A percentile compares a stretch with the other conserved stretches of the same genome.
Evolutionary conservation across 2,329 filamentous ascomycete species (phyloP).

Genomic region (Cladosporium sp.): DNA sequence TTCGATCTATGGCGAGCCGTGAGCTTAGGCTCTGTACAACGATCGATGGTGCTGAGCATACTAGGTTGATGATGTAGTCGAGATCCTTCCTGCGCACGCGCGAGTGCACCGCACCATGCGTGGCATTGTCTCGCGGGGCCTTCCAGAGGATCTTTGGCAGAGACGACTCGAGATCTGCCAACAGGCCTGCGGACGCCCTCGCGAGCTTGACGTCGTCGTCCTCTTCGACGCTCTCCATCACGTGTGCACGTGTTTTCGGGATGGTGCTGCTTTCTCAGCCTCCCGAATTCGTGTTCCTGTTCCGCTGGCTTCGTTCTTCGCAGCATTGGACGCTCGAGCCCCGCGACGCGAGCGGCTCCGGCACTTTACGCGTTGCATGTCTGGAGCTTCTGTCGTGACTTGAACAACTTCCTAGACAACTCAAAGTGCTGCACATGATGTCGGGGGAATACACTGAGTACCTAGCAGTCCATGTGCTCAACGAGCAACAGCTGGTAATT

Average conservation of each 20-base stretch:
- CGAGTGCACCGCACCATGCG: slow-evolving; percentile 30
- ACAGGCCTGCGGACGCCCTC: slow-evolving; percentile 36
- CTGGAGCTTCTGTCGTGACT: not conserved
- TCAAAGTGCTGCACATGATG: slow-evolving; percentile 27
- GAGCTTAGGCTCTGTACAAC: slow-evolving; percentile 10
- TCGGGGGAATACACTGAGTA: slow-evolving; percentile 61
- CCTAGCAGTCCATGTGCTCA: slow-evolving; percentile 70
- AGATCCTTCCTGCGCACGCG: slow-evolving; percentile 38
- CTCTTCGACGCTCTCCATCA: slow-evolving; percentile 28
- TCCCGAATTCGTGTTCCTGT: not conserved
- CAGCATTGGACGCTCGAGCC: not conserved
- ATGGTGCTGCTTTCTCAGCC: not conserved
- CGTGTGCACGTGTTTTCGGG: not conserved
- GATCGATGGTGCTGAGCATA: slow-evolving; percentile 17
- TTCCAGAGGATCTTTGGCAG: slow-evolving; percentile 43
- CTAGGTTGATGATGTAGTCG: slow-evolving; percentile 34
- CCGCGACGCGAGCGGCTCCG: slow-evolving; percentile 9
- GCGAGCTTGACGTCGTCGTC: slow-evolving; percentile 45
- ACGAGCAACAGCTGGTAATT: slow-evolving; percentile 65
- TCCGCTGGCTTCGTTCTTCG: not conserved
- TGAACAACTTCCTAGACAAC: not conserved
- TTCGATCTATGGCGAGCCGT: slow-evolving; percentile 55
- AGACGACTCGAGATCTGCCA: slow-evolving; percentile 34
- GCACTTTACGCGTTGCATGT: slow-evolving; percentile 19
- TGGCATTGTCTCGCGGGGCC: slow-evolving; percentile 18